A percentile compares a stretch with the other conserved stretches of the same genome.
Evolutionary conservation across 2,329 filamentous ascomycete genomes (phyloP).

Genomic region (Diplodia intermedia): DNA sequence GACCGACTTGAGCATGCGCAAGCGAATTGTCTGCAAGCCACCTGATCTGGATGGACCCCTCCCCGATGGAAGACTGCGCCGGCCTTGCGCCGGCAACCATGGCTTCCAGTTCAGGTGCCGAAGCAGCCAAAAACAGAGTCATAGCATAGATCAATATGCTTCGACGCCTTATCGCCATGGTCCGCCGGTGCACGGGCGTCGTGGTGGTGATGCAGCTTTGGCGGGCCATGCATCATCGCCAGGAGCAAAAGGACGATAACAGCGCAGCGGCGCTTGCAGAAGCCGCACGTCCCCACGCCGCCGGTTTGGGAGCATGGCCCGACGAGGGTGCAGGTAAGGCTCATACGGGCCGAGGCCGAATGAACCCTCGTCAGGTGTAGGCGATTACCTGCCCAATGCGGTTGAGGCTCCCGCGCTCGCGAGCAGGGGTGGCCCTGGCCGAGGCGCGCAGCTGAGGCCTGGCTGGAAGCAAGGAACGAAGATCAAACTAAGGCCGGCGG

Average conservation of each 20-base stretch:
- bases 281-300: slow-evolving; percentile 3
- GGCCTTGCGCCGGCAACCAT: background rate
- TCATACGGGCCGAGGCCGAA: slow-evolving; percentile 12
- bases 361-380: slow-evolving; percentile 18
- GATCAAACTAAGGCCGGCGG: slow-evolving; percentile 22
- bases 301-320: slow-evolving; percentile 9
- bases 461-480: slow-evolving; percentile 24
- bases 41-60: background rate
- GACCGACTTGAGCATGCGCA: background rate
- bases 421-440: slow-evolving; percentile 21
- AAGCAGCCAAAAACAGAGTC: background rate
- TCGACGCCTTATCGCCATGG: background rate
- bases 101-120: slow-evolving; percentile 7
- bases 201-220: background rate
- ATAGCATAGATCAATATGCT: background rate
- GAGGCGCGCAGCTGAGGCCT: slow-evolving; percentile 5
- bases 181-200: background rate
- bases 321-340: slow-evolving; percentile 23
- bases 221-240: slow-evolving; percentile 2
- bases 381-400: slow-evolving; percentile 21
- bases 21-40: background rate
- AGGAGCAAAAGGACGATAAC: slow-evolving; percentile 8
- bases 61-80: too few relatives aligned
- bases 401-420: slow-evolving; percentile 15
- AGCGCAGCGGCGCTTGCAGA: slow-evolving; percentile 19